Conservation (phyloP, 257 asterid genomes). For the Leptodermis oblonga region DNA sequence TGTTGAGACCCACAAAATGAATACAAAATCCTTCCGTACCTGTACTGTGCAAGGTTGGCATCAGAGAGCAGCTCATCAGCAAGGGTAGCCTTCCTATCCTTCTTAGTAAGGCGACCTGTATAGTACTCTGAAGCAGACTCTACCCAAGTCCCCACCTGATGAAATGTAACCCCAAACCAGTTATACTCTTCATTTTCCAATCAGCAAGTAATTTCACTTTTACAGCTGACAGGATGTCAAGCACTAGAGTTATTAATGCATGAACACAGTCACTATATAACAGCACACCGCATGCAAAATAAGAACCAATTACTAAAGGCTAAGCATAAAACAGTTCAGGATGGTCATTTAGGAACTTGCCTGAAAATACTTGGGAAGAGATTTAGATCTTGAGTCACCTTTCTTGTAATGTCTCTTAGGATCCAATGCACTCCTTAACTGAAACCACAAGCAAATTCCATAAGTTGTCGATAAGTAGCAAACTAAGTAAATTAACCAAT, state of each 20-base stretch:
- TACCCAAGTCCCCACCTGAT: slow-evolving; percentile 82
- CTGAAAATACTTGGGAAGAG: too few species aligned
- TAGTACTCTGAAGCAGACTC: slow-evolving; percentile 72
- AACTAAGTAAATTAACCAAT: too few species aligned
- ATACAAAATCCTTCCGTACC: slow-evolving; percentile 34
- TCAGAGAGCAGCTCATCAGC: slow-evolving; percentile 90
- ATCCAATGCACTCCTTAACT: slow-evolving; percentile 76
- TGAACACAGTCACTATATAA: too few species aligned
- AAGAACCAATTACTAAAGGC: too few species aligned
- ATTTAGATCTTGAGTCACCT: too few species aligned
- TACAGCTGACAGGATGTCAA: not conserved
- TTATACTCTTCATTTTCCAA: not conserved
- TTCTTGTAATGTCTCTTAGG: slow-evolving; percentile 84
- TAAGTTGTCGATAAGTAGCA: slow-evolving; percentile 7
- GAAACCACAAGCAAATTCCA: slow-evolving; percentile 22
- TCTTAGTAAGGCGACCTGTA: slow-evolving; percentile 71
- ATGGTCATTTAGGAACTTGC: too few species aligned
- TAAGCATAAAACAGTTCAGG: too few species aligned
- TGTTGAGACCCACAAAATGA: too few species aligned
- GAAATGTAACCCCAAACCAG: too few species aligned
- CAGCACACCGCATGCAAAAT: slow-evolving; percentile 2
- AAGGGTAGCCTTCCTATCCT: slow-evolving; percentile 74
- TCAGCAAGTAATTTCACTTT: not conserved
- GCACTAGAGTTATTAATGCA: too few species aligned
- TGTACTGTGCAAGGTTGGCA: too few species aligned